Base-by-base conservation (phyloP, 169 alveolate genomes). In the Babesia gibsoni region DNA sequence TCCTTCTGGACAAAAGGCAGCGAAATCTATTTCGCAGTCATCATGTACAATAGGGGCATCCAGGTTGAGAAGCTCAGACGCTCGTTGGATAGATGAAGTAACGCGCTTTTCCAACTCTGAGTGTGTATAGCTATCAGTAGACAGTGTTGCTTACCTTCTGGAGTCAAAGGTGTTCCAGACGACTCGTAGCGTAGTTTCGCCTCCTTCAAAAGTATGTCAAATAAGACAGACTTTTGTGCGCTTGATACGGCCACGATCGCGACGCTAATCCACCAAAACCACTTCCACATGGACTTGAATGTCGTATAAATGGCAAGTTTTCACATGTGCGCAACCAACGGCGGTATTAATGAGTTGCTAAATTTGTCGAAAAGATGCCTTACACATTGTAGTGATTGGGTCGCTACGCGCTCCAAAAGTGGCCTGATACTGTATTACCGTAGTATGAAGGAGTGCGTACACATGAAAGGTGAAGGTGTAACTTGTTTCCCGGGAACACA, bases 1-100 rank as follows among this genome's bases (percentile, higher is more conserved):
- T 67, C 83, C 82, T 29, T 82, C 89, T 16, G 92, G 92, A 30
- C 92, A 87, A 48, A 87, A 69, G 52, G 81, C 78, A 7, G 90
- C 42, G 42, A 72, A 87, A 57, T 87, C 85, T 8, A 78, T 57
- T 33, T 82, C 90, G 66, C 92, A 87, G 23, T 52, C 43, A 23
- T 66, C 84, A 6, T 25, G 4, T 7, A 66, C 77, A 4, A 57
- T 78, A 22, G 88, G 88, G 14, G 66, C 53, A 23, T 69, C 79
- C 46, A 87, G 37, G 0, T 67, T 52, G 32, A 87, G 58, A 10
- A 68, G 48, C 30, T 54, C 66, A 29, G 90, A 56, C 12, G 90
- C 92, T 25, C 50, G 75, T 39, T 5, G 35, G 20, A 87, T 50
- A 35, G 88, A 78, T 10, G 30, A 33, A 33, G 33, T 73, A 29